Evolutionary conservation across 2,329 filamentous ascomycete species (phyloP).

Genomic region (Paecilomyces sp.): DNA sequence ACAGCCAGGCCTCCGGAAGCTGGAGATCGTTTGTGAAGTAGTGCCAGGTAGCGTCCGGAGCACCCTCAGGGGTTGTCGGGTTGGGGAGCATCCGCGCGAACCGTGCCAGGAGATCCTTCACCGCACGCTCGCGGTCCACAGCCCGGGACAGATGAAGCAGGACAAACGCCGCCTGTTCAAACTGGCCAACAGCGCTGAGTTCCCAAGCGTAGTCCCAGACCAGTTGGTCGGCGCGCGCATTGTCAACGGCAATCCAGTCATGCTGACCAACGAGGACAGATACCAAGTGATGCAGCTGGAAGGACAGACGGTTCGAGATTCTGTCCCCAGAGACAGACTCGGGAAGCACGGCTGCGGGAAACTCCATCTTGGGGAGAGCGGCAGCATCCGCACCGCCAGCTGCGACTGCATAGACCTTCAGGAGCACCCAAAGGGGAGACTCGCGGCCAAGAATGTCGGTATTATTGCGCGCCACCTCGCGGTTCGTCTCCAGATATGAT

Average conservation of each 20-base stretch:
- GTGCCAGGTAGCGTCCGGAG: slow-evolving; percentile 43
- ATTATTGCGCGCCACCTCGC: slow-evolving; percentile 55
- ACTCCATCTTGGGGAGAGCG: slow-evolving; percentile 28
- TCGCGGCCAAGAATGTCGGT: slow-evolving; percentile 49
- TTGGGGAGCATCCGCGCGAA: slow-evolving; percentile 61
- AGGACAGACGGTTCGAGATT: slow-evolving; percentile 68
- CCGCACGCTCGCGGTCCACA: slow-evolving; percentile 55
- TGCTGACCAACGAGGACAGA: slow-evolving; percentile 35
- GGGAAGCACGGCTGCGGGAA: slow-evolving; percentile 68
- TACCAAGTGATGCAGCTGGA: slow-evolving; percentile 73
- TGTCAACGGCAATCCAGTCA: slow-evolving; percentile 46
- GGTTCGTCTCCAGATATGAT: slow-evolving; percentile 58
- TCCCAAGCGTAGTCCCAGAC: slow-evolving; percentile 55
- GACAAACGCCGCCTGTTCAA: slow-evolving; percentile 67
- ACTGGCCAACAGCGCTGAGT: slow-evolving; percentile 51
- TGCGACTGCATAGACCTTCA: slow-evolving; percentile 65
- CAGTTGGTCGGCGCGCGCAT: slow-evolving; percentile 58
- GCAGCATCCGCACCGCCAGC: slow-evolving; percentile 18
- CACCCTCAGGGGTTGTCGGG: slow-evolving; percentile 43
- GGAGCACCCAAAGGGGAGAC: slow-evolving; percentile 78
- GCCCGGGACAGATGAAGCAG: slow-evolving; percentile 65
- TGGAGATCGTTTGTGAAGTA: slow-evolving; percentile 58
- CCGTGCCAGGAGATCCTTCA: slow-evolving; percentile 67
- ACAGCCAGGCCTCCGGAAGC: slow-evolving; percentile 73
- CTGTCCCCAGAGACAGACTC: slow-evolving; percentile 70